A percentile compares a stretch with the other conserved stretches of the same genome.
These are phyloP conservation scores for Pugionium dolabratum DNA, from an alignment of 345 rosid species.

Conservation along the genomic window DNA sequence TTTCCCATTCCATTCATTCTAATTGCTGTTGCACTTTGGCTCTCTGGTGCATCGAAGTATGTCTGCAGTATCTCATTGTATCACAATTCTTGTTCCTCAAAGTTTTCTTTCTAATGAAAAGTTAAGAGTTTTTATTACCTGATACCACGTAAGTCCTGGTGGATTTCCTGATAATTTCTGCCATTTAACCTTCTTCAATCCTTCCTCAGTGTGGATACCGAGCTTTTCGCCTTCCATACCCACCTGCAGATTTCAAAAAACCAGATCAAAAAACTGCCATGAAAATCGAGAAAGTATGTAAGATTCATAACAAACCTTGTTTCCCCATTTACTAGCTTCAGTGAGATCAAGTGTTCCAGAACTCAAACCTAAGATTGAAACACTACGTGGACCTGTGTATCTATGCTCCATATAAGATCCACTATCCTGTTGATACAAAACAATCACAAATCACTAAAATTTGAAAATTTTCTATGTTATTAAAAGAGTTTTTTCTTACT, in stretches of 20 bases:
- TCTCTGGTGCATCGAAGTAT: conserved; percentile 68
- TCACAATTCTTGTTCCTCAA: conserved; percentile 6
- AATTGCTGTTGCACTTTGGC: conserved; percentile 56
- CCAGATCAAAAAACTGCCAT: conserved; percentile 1
- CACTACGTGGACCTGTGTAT: conserved; percentile 77
- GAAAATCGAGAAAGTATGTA: not conserved
- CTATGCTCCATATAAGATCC: conserved; percentile 93
- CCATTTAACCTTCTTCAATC: conserved; percentile 58
- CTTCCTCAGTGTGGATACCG: conserved; percentile 49
- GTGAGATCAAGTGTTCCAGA: conserved; percentile 82
- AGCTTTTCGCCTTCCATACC: conserved; percentile 71
- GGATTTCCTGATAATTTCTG: conserved; percentile 35
- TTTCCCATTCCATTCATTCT: conserved; percentile 67
- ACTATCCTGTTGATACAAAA: conserved; percentile 61
- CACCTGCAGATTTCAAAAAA: conserved; percentile 45
- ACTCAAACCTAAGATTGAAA: conserved; percentile 72
- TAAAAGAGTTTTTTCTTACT: conserved; percentile 36
- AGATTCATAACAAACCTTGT: conserved; percentile 52
- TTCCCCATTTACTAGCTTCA: conserved; percentile 60
- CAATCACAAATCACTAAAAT: conserved; percentile 1
- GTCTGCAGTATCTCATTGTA: conserved; percentile 46
- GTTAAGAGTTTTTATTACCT: conserved; percentile 48
- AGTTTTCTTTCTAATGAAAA: too few relatives aligned
- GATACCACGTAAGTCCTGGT: conserved; percentile 74
- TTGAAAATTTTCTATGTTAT: not conserved